These are phyloP conservation scores for Leccinellum rugosiceps DNA, from an alignment of 768 basidiomycete genomes.

Conservation along the genomic window DNA sequence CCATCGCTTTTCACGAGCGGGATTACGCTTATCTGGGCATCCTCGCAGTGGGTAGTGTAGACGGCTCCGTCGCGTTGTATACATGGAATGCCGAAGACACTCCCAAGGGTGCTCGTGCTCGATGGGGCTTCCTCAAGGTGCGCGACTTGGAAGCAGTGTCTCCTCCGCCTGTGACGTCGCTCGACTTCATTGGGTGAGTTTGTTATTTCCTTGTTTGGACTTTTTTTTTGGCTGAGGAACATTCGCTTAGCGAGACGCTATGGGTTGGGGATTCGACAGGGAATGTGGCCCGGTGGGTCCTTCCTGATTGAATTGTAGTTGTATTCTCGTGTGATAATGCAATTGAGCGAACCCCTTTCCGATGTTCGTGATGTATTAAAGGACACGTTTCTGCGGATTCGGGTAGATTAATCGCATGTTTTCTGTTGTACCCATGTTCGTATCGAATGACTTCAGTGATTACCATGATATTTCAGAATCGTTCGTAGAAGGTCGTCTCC, in stretches of 20 bases:
- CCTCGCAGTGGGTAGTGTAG: constrained; percentile 75
- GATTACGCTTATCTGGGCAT: constrained; percentile 79
- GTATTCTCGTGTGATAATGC: background rate
- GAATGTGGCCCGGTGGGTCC: constrained; percentile 22
- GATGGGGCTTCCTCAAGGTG: constrained; percentile 73
- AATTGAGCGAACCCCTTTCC: background rate
- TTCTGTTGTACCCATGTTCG: no score
- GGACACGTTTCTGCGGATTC: background rate
- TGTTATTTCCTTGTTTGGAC: background rate
- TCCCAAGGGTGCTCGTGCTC: constrained; percentile 58
- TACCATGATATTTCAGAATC: no score
- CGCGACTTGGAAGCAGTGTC: constrained; percentile 55
- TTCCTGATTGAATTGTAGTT: constrained; percentile 15
- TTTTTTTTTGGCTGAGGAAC: background rate
- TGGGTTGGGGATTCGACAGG: constrained; percentile 27
- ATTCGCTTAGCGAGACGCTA: constrained; percentile 16
- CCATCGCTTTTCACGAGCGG: constrained; percentile 83
- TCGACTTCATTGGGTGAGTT: constrained; percentile 77
- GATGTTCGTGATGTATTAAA: background rate
- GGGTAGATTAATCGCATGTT: background rate
- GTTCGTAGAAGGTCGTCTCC: no score
- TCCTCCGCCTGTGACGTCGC: constrained; percentile 59
- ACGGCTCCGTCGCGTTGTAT: constrained; percentile 74
- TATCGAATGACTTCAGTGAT: no score
- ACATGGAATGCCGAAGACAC: constrained; percentile 84